phyloP scores from a whole-genome alignment of 2,329 filamentous ascomycete genomes.

The Monosporascus sp. region DNA sequence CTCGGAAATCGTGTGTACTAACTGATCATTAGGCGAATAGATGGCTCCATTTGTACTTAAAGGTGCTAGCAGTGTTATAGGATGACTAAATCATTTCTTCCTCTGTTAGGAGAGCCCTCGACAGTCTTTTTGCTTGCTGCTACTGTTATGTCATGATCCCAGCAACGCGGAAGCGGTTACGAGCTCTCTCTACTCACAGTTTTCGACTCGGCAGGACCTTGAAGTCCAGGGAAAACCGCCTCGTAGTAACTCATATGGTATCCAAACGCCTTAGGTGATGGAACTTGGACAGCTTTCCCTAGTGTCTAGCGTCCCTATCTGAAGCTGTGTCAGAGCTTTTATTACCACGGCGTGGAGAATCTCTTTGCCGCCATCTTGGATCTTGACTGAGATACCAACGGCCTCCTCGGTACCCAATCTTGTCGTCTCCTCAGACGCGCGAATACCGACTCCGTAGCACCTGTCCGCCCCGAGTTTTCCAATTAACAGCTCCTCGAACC shows the following conservation, averaged over 20 bases:
- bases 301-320: constrained; percentile 25
- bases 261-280: not conserved
- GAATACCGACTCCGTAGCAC: constrained; percentile 40
- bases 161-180: too few species aligned
- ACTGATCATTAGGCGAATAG: too few species aligned
- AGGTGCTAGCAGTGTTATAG: too few species aligned
- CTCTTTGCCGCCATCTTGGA: constrained; percentile 41
- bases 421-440: constrained; percentile 31
- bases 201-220: not conserved
- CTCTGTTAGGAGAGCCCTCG: too few species aligned
- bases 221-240: not conserved
- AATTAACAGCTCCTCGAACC: constrained; percentile 31
- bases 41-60: too few species aligned
- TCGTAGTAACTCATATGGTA: not conserved
- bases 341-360: constrained; percentile 38
- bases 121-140: too few species aligned
- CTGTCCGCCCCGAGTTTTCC: constrained; percentile 46
- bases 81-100: too few species aligned
- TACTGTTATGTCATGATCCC: too few species aligned
- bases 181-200: not conserved
- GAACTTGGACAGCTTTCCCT: not conserved
- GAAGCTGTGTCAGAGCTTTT: constrained; percentile 39
- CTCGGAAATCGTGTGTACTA: too few species aligned
- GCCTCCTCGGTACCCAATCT: constrained; percentile 30
- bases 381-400: constrained; percentile 40